Evolutionary conservation across 2,329 filamentous ascomycete species (phyloP).

Genomic region (Pseudogymnoascus sp.): DNA sequence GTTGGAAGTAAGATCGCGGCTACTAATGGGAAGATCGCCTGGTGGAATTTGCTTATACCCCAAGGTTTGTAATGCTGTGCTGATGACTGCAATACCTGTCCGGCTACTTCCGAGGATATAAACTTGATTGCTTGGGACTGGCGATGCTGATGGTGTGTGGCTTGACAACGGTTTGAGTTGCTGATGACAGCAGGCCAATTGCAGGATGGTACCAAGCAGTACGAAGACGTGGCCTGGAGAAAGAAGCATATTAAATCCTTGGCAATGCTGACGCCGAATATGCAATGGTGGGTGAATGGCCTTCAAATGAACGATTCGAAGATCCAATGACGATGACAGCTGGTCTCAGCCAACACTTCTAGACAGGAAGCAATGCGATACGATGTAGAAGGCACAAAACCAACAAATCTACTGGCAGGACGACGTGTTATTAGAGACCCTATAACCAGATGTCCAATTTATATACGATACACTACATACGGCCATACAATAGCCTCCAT

Average conservation of each 20-base stretch:
- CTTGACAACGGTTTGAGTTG: not conserved
- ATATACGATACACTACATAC: not conserved
- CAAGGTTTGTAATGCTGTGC: not conserved
- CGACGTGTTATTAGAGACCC: not conserved
- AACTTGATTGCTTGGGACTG: not conserved
- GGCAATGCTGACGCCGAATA: not conserved
- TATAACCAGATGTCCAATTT: not conserved
- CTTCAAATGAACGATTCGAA: no score
- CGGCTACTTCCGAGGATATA: not conserved
- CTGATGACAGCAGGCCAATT: not conserved
- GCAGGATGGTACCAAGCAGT: not conserved
- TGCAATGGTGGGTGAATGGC: not conserved
- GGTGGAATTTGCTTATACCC: not conserved
- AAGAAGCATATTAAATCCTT: not conserved
- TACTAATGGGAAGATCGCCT: not conserved
- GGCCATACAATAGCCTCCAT: not conserved
- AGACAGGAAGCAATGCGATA: not conserved
- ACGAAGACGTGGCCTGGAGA: not conserved
- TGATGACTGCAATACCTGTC: not conserved
- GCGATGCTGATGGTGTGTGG: not conserved
- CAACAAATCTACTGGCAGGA: not conserved
- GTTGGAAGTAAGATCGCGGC: not conserved
- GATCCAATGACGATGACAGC: not conserved
- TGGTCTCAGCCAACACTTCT: not conserved
- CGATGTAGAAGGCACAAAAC: no score